A percentile compares a stretch with the other conserved stretches of the same genome.
Conservation (phyloP, 441 rosid genomes). For the Erodium chrysanthum region DNA sequence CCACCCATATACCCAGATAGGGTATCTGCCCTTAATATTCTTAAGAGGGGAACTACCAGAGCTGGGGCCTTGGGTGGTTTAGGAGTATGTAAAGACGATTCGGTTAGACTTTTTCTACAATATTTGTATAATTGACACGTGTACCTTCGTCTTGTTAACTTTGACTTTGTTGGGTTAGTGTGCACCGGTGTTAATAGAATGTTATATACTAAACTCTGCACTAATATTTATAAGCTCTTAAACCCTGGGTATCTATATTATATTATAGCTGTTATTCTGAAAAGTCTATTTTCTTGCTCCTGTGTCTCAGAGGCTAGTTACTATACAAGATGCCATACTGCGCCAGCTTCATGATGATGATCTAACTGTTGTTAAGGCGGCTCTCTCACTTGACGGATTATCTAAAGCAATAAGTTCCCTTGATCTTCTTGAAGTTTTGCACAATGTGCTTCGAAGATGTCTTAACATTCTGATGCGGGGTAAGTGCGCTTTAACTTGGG, state of each 20-base stretch:
- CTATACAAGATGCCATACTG: constrained; percentile 58
- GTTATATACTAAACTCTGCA: no score
- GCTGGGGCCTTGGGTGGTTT: neutral
- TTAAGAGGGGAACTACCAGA: neutral
- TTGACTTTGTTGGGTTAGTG: neutral
- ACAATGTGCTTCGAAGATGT: constrained; percentile 47
- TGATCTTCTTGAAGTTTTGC: constrained; percentile 53
- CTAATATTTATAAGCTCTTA: neutral
- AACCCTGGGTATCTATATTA: no score
- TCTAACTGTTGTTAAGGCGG: constrained; percentile 65
- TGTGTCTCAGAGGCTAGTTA: constrained; percentile 47
- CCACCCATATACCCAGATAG: neutral
- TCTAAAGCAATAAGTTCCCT: constrained; percentile 42
- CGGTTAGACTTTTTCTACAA: neutral
- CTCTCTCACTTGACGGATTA: constrained; percentile 56
- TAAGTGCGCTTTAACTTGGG: constrained; percentile 28
- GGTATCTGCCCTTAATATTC: neutral
- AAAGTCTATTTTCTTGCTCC: neutral
- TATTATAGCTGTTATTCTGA: neutral
- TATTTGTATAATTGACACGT: neutral
- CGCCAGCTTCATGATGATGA: constrained; percentile 79
- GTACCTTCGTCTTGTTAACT: neutral
- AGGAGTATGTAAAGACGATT: neutral
- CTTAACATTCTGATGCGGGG: constrained; percentile 37
- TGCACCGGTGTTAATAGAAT: no score